Percentiles rank a stretch among this genome's conserved stretches.
Conservation (phyloP, 148 eudicot genomes). For the Selenicereus undatus region DNA sequence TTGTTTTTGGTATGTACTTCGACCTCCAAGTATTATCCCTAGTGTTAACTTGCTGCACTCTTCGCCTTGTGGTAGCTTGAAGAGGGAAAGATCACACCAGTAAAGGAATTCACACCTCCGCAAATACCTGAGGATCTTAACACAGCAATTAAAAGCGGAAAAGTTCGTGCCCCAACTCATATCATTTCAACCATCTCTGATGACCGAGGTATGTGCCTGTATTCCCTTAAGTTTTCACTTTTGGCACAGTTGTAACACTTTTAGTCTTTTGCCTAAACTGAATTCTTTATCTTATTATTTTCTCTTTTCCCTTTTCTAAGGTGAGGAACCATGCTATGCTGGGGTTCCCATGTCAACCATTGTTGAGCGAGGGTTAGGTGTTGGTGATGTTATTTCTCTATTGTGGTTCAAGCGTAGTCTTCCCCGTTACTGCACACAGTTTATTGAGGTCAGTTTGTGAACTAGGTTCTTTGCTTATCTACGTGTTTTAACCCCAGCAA, state of each 20-base stretch:
- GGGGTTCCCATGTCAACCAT: slow-evolving; percentile 98
- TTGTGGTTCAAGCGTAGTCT: slow-evolving; percentile 99
- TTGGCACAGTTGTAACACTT: not conserved
- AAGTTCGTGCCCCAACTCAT: slow-evolving; percentile 99
- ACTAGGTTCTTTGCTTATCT: not conserved
- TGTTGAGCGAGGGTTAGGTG: slow-evolving; percentile 85
- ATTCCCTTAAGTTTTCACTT: slow-evolving; percentile 2
- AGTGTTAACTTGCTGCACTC: too few relatives aligned
- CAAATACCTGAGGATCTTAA: slow-evolving; percentile 97
- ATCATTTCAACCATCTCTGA: slow-evolving; percentile 96
- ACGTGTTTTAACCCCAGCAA: not conserved
- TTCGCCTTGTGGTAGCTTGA: slow-evolving; percentile 41
- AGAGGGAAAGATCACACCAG: slow-evolving; percentile 62
- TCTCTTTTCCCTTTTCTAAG: slow-evolving; percentile 34
- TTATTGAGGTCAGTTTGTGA: slow-evolving; percentile 66
- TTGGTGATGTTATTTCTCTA: slow-evolving; percentile 96
- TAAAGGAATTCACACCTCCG: slow-evolving; percentile 91
- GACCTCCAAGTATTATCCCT: too few relatives aligned
- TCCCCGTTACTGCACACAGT: slow-evolving; percentile 90
- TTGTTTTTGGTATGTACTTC: too few relatives aligned
- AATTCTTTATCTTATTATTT: not conserved
- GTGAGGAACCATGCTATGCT: slow-evolving; percentile 95
- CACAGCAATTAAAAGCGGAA: slow-evolving; percentile 88
- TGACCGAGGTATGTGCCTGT: slow-evolving; percentile 61
- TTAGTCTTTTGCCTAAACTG: not conserved